Evolutionary conservation across 352 stramenopile genomes (phyloP), one percentile per base, ranked within the genome.

Genomic region (Pythium apleroticum): DNA sequence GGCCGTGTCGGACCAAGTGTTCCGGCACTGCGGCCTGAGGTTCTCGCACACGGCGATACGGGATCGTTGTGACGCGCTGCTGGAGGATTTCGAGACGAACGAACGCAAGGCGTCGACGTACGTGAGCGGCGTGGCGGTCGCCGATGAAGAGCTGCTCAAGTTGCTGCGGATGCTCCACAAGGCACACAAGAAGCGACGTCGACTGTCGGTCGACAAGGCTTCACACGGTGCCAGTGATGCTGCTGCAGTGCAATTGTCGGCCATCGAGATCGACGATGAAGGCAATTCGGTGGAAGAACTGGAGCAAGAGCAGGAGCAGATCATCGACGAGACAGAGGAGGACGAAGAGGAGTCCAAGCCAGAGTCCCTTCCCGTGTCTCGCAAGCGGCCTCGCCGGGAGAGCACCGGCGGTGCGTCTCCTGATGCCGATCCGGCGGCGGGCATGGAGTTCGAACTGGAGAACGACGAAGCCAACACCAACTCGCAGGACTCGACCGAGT

Each of bases 81-180:
- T 66, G 27, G 28, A 27, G 60, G 60, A 66, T 20, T 66, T 66
- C 46, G 39, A 66, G 30, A 28, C 33, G 14, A 60, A 66, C 22
- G 60, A 60, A 20, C 59, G 39, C 52, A 66, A 61, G 41, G 25
- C 24, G 39, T 61, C 60, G 52, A 66, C 60, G 9, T 66, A 61
- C 39, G 35, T 14, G 8, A 66, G 60, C 24, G 60, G 60, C 14
- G 41, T 66, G 8, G 39, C 52, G 1, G 50, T 66, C n/a, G 52
- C 60, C 4, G 60, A 66, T 20, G 60, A 66, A 57, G 60, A 66
- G 22, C 60, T 52, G 14, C 52, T 60, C 19, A 54, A 55, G 22
- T 46, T 66, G 41, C 39, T 66, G 20, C 60, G 60, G 5, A 55
- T 66, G 37, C 53, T 66, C 28, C 52, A 55, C 39, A 66, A 66